phyloP scores from a whole-genome alignment of 371 early-diverging fungal species.

The Gilbertella persicaria region DNA sequence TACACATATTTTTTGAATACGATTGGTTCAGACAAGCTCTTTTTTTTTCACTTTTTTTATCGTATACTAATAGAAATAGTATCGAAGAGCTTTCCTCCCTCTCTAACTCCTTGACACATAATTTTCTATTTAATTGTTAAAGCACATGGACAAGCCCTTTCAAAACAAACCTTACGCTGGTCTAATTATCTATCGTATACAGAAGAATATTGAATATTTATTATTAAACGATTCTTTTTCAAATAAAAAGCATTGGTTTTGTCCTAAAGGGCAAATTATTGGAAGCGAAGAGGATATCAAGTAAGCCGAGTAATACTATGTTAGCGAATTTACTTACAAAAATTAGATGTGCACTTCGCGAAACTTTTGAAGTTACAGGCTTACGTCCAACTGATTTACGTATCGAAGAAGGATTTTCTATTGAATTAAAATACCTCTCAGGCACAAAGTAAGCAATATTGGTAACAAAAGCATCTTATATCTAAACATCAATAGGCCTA shows the following conservation, averaged over 20 bases:
- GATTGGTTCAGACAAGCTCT: no score
- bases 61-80: no score
- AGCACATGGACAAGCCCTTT: constrained; percentile 44
- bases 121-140: no score
- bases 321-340: no score
- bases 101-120: no score
- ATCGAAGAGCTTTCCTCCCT: no score
- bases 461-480: constrained; percentile 1
- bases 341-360: constrained; percentile 81
- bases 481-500: constrained; percentile 50
- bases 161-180: constrained; percentile 59
- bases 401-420: constrained; percentile 75
- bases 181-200: constrained; percentile 77
- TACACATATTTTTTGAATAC: no score
- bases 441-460: constrained; percentile 58
- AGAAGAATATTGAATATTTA: constrained; percentile 78
- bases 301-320: no score
- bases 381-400: constrained; percentile 70
- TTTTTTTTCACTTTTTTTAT: no score
- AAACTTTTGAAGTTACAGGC: constrained; percentile 75
- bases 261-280: constrained; percentile 81
- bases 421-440: constrained; percentile 80
- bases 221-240: constrained; percentile 82
- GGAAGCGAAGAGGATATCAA: constrained; percentile 82
- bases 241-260: constrained; percentile 83